These are phyloP conservation scores for Metarhizium anisopliae DNA, from an alignment of 2,329 filamentous ascomycete species.

Conservation along the genomic window DNA sequence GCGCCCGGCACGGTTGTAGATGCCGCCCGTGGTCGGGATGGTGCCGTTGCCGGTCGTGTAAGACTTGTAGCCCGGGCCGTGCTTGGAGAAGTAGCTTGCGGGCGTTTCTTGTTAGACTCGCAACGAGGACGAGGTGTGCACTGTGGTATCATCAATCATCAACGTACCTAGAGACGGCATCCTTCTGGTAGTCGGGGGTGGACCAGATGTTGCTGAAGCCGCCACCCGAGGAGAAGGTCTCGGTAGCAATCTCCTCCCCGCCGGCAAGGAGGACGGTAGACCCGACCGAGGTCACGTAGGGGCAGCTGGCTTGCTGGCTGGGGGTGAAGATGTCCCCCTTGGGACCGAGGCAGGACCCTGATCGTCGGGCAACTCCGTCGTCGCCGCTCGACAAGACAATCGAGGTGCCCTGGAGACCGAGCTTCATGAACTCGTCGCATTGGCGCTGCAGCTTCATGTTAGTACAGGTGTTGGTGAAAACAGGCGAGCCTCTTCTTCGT, in stretches of 20 bases:
- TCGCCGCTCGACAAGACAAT: conserved; percentile 30
- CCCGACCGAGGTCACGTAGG: conserved; percentile 40
- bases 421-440: conserved; percentile 35
- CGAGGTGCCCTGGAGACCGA: conserved; percentile 33
- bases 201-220: conserved; percentile 41
- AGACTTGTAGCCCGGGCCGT: too few relatives aligned
- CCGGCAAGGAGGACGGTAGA: conserved; percentile 29
- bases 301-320: conserved; percentile 35
- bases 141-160: too few relatives aligned
- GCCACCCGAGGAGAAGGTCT: conserved; percentile 35
- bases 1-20: conserved; percentile 33
- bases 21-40: conserved; percentile 2
- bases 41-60: too few relatives aligned
- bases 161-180: conserved; percentile 10
- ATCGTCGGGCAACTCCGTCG: conserved; percentile 11
- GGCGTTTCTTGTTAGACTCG: too few relatives aligned
- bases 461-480: not conserved
- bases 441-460: conserved; percentile 19
- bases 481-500: not conserved
- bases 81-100: too few relatives aligned
- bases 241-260: conserved; percentile 8
- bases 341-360: conserved; percentile 9
- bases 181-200: conserved; percentile 36
- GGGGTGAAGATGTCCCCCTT: conserved; percentile 36
- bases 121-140: too few relatives aligned